Evolutionary conservation across 2,329 filamentous ascomycete species (phyloP).

Genomic region (Fusarium sterilihyphosum): DNA sequence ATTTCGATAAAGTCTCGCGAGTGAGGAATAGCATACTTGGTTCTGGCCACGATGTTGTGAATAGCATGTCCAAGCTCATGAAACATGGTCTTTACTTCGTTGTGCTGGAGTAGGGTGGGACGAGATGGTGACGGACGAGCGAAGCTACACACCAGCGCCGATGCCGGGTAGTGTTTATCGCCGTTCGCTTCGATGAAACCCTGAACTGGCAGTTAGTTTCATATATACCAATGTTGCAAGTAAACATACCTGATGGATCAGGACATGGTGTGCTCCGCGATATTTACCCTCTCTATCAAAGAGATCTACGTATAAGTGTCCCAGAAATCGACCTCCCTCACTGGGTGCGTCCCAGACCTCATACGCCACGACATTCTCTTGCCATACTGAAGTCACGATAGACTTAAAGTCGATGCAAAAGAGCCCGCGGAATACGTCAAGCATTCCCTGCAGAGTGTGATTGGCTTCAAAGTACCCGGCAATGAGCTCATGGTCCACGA

Average conservation of each 20-base stretch:
- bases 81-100: neutral
- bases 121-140: neutral
- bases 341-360: neutral
- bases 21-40: neutral
- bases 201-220: rapidly evolving
- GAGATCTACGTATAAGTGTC: neutral
- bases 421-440: neutral
- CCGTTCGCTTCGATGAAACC: rapidly evolving
- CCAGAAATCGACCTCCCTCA: neutral
- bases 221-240: rapidly evolving
- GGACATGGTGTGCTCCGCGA: neutral
- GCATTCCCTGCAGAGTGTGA: neutral
- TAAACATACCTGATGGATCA: neutral
- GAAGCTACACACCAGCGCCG: neutral
- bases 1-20: neutral
- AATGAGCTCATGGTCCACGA: rapidly evolving
- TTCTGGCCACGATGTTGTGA: neutral
- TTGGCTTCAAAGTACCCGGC: neutral
- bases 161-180: neutral
- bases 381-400: neutral
- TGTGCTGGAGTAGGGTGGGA: neutral
- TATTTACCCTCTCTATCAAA: neutral
- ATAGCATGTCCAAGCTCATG: neutral
- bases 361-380: neutral
- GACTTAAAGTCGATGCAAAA: neutral